A percentile compares a stretch with the other conserved stretches of the same genome.
These are phyloP conservation scores for Metschnikowia colocasiae DNA, from an alignment of 805 yeast species.

Conservation along the genomic window DNA sequence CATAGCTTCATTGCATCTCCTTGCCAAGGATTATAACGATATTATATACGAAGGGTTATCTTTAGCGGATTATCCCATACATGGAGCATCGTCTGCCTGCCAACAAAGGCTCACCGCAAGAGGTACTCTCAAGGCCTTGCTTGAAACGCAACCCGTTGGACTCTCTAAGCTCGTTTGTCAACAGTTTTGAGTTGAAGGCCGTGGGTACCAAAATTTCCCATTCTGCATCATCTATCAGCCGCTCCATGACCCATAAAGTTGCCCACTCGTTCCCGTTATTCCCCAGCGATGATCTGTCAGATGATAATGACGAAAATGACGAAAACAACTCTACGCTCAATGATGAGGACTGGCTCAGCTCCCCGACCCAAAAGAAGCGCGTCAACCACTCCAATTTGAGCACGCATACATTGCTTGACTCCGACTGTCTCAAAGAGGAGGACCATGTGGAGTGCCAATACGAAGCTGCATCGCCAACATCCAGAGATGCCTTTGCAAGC, in stretches of 20 bases:
- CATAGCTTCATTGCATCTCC: neutral
- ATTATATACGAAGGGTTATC: neutral
- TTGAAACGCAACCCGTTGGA: slow-evolving; percentile 13
- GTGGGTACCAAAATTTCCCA: slow-evolving; percentile 14
- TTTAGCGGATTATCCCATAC: neutral
- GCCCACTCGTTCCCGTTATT: slow-evolving; percentile 11
- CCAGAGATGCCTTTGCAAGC: slow-evolving; percentile 15
- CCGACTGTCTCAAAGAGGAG: slow-evolving; percentile 1
- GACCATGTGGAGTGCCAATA: neutral
- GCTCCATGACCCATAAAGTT: slow-evolving; percentile 11
- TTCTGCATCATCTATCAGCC: slow-evolving; percentile 13
- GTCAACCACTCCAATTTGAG: slow-evolving; percentile 1
- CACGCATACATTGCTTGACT: slow-evolving; percentile 3
- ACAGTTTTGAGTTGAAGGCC: slow-evolving; percentile 16
- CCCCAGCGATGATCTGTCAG: slow-evolving; percentile 9
- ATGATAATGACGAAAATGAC: slow-evolving; percentile 13
- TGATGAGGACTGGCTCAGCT: slow-evolving; percentile 18
- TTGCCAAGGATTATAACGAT: neutral
- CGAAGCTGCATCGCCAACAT: neutral
- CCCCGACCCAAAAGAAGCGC: slow-evolving; percentile 17
- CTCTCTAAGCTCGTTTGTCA: slow-evolving; percentile 16
- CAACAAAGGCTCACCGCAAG: neutral
- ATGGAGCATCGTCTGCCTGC: neutral
- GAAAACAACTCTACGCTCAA: slow-evolving; percentile 18
- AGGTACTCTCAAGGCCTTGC: neutral